Evolutionary conservation across 2,329 filamentous ascomycete species (phyloP), one percentile per base, ranked within the genome.

Genomic region (Colletotrichum lini): DNA sequence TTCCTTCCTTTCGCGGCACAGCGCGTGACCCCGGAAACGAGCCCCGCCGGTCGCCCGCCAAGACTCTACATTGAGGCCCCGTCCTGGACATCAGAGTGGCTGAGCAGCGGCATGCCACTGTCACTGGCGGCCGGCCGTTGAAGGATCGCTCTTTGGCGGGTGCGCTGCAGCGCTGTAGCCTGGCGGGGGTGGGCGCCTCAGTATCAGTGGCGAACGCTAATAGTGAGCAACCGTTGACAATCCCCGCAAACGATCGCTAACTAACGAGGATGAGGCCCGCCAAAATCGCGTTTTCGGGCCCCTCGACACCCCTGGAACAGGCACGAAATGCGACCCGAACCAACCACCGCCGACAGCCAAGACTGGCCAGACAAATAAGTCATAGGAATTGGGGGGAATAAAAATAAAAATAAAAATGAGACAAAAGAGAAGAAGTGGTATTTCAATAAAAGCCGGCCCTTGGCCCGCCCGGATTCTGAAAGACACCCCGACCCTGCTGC

Each of bases 251-350:
- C 58, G 54, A 40, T 30, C 13, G 16, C 49, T 23, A 63, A 47
- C 40, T 23, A 63, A 47, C 60, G 57, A 70, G 57, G 63, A 47
- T 61, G 57, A 70, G 63, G 63, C 67, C 67, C 67, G 67, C 67
- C 63, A 42, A 50, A 57, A 67, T 61, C 57, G 67, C 66, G 66
- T 58, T 65, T 69, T 58, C 53, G 66, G 66, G 66, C 30, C 26
- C 23, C 18, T 54, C 38, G 61, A 42, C 66, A 42, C 66, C 60
- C 47, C 60, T 69, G 58, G 58, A 50, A 56, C n/a, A 10, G n/a
- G 42, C 21, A 9, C 18, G 26, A 49, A 8, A 23, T 50, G 42
- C 59, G 50, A 64, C 50, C 50, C 60, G 53, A 65, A 63, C 68
- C 65, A 71, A 68, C 58, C 68, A 71, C 68, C 65, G 47, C 38